Percentiles rank a stretch among this genome's conserved stretches.
These are phyloP conservation scores for Didymosphaeria variabile DNA, from an alignment of 2,329 filamentous ascomycete genomes.

Conservation along the genomic window DNA sequence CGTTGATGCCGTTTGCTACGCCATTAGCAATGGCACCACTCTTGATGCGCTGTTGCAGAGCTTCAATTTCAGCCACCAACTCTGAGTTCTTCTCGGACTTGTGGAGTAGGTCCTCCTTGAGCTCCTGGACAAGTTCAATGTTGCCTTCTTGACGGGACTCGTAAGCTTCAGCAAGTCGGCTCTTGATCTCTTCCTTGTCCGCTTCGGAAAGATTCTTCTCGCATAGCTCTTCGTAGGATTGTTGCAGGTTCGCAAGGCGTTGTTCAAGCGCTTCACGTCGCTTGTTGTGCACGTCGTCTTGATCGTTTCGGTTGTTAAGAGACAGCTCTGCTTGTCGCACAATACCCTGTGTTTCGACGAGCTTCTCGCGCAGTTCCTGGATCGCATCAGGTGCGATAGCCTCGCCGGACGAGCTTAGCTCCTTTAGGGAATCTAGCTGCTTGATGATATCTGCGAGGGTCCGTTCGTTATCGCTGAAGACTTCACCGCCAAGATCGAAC, in stretches of 20 bases:
- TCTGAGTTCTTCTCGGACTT: slow-evolving; percentile 84
- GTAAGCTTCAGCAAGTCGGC: slow-evolving; percentile 79
- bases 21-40: slow-evolving; percentile 69
- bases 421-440: slow-evolving; percentile 79
- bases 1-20: slow-evolving; percentile 66
- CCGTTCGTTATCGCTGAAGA: slow-evolving; percentile 92
- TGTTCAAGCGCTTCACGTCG: slow-evolving; percentile 79
- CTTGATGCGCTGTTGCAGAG: slow-evolving; percentile 78
- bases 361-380: slow-evolving; percentile 75
- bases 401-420: slow-evolving; percentile 79
- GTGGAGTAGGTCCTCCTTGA: slow-evolving; percentile 77
- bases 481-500: slow-evolving; percentile 90
- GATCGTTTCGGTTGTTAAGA: slow-evolving; percentile 74
- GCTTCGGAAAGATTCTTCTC: slow-evolving; percentile 78
- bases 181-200: slow-evolving; percentile 86
- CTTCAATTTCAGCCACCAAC: slow-evolving; percentile 81
- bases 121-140: slow-evolving; percentile 75
- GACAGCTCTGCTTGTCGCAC: slow-evolving; percentile 92
- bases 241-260: slow-evolving; percentile 76
- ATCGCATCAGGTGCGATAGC: slow-evolving; percentile 83
- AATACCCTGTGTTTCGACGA: slow-evolving; percentile 90
- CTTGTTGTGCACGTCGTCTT: slow-evolving; percentile 68
- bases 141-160: slow-evolving; percentile 77
- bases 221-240: slow-evolving; percentile 84
- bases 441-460: slow-evolving; percentile 85